phyloP scores from a whole-genome alignment of 2,329 filamentous ascomycete genomes.

The Colletotrichum musicola region DNA sequence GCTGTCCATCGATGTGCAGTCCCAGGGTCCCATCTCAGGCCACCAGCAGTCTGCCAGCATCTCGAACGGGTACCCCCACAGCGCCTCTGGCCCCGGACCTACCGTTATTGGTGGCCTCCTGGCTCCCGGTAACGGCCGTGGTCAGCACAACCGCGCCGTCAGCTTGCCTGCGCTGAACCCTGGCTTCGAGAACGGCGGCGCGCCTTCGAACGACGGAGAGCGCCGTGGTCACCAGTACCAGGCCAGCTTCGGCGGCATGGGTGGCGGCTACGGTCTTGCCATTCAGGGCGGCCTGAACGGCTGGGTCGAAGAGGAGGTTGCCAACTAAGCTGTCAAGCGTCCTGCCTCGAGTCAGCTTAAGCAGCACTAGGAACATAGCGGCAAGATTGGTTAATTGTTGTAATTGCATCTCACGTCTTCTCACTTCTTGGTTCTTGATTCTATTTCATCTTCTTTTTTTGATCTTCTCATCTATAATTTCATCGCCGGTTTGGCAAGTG shows the following conservation, averaged over 20 bases:
- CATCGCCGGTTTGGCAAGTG: conserved; percentile 35
- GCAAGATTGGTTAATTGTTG: conserved; percentile 56
- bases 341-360: conserved; percentile 12
- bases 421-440: conserved; percentile 39
- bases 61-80: conserved; percentile 72
- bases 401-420: conserved; percentile 51
- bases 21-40: conserved; percentile 70
- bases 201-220: conserved; percentile 60
- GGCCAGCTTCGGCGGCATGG: conserved; percentile 71
- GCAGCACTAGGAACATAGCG: conserved; percentile 35
- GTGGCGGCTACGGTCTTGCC: conserved; percentile 70
- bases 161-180: conserved; percentile 82
- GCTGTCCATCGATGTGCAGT: conserved; percentile 69
- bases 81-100: conserved; percentile 65
- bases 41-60: conserved; percentile 77
- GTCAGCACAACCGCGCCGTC: conserved; percentile 83
- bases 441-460: conserved; percentile 37
- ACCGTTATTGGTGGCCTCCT: conserved; percentile 83
- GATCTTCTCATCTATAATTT: conserved; percentile 39
- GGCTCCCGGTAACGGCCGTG: conserved; percentile 74
- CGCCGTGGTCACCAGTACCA: conserved; percentile 76
- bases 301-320: conserved; percentile 76
- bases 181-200: conserved; percentile 71
- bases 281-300: conserved; percentile 75
- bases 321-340: conserved; percentile 58